These are phyloP conservation scores for Beauveria pseudobassiana DNA, from an alignment of 2,329 filamentous ascomycete genomes.

Conservation along the genomic window DNA sequence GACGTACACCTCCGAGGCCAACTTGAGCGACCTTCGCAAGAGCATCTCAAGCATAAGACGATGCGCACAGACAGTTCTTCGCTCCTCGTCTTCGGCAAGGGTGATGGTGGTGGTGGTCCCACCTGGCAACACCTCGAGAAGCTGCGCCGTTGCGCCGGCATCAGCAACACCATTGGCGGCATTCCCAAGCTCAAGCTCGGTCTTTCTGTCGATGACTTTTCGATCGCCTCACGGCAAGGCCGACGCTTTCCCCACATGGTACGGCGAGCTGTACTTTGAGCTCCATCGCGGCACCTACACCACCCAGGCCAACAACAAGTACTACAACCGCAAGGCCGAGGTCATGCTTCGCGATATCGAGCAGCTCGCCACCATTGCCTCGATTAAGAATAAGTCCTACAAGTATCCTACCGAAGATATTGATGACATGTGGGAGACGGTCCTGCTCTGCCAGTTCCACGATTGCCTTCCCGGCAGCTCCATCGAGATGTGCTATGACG, in stretches of 20 bases:
- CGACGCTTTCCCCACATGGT: conserved; percentile 82
- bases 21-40: conserved; percentile 89
- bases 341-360: conserved; percentile 82
- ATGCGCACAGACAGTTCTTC: conserved; percentile 89
- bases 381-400: conserved; percentile 63
- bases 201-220: conserved; percentile 92
- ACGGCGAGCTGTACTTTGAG: conserved; percentile 96
- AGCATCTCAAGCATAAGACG: conserved; percentile 90
- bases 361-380: conserved; percentile 77
- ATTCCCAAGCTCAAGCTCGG: conserved; percentile 86
- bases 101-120: conserved; percentile 90
- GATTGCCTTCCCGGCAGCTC: conserved; percentile 91
- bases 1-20: conserved; percentile 89
- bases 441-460: conserved; percentile 92
- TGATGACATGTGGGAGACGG: conserved; percentile 90
- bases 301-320: conserved; percentile 95
- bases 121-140: conserved; percentile 94
- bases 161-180: conserved; percentile 74
- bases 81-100: conserved; percentile 90
- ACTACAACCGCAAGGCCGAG: conserved; percentile 83
- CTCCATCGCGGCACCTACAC: conserved; percentile 96
- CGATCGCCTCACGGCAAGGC: conserved; percentile 70
- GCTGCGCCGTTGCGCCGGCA: conserved; percentile 81
- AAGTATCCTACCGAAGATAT: conserved; percentile 92
- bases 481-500: conserved; percentile 97